Base-by-base conservation (phyloP, 495 filamentous ascomycete genomes). In the Trichoderma erinaceum region DNA sequence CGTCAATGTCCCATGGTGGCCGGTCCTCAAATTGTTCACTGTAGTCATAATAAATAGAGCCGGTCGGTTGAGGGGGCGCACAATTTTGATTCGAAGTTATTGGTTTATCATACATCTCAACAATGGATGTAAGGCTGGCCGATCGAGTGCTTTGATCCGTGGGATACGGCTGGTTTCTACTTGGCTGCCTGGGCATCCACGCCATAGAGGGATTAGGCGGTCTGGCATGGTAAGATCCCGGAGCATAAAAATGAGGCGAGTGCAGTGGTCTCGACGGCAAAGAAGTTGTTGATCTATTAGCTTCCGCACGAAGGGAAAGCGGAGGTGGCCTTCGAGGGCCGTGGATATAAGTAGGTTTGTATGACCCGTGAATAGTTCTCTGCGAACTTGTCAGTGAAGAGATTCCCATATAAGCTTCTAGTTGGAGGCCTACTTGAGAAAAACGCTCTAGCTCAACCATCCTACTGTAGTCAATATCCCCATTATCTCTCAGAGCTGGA, bases 401-500 rank as follows among this genome's bases (percentile, higher is more conserved):
- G 69, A 29, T 10, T 21, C 16, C 32, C 4, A 18, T 21, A 41
- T 4, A 5, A 56, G 41, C 21, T 21, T 29, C 2, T n/a, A 8
- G 11, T 13, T 63, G 25, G 63, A 44, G 44, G 73, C 80, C 69
- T 48, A 84, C 82, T 69, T 80, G 76, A 66, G 77, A 78, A 23
- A 74, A 67, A 67, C 80, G 76, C 44, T 84, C 78, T 73, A 83
- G 81, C 67, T 79, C 81, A 58, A 81, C 78, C 77, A 81, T 82
- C 56, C 78, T 80, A 67, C 77, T 82, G 69, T 83, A 82, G 69
- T 83, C 80, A 66, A 82, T 73, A 21, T 67, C 71, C 35, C 80
- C 80, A 63, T 76, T 77, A 68, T 85, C 84, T 27, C 82, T 85
- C 64, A 85, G 70, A 52, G 86, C 85, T 41, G 87, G 88, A 4